A percentile compares a stretch with the other conserved stretches of the same genome.
Evolutionary conservation across 257 asterid species (phyloP).

Genomic region (Fraxinus excelsior): DNA sequence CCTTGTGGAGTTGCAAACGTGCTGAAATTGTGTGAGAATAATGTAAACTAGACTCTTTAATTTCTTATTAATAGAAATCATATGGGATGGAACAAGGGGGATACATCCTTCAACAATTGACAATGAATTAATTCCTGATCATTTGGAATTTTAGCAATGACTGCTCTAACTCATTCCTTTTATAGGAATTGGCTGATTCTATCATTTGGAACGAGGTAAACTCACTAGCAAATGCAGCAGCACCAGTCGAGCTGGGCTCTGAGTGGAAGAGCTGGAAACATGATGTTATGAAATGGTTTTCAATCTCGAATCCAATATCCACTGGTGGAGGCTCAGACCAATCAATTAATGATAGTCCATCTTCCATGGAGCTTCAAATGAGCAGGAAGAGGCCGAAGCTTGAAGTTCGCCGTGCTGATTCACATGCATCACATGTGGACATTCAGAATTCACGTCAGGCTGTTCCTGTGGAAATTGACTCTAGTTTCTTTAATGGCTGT

Average conservation of each 20-base stretch:
- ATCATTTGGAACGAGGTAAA: slow-evolving; percentile 81
- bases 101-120: slow-evolving; percentile 4
- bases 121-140: slow-evolving; percentile 12
- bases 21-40: background rate
- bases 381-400: slow-evolving; percentile 92
- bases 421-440: slow-evolving; percentile 48
- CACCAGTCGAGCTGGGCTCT: slow-evolving; percentile 49
- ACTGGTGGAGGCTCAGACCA: slow-evolving; percentile 47
- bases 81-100: slow-evolving; percentile 7
- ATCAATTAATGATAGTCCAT: slow-evolving; percentile 46
- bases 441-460: slow-evolving; percentile 51
- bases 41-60: slow-evolving; percentile 7
- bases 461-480: slow-evolving; percentile 51
- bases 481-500: slow-evolving; percentile 47
- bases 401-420: slow-evolving; percentile 97
- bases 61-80: slow-evolving; percentile 14
- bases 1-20: slow-evolving; percentile 1
- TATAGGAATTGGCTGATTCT: slow-evolving; percentile 79
- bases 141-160: slow-evolving; percentile 12
- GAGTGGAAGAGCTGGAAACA: slow-evolving; percentile 91
- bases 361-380: slow-evolving; percentile 49
- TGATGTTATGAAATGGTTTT: slow-evolving; percentile 90
- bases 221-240: slow-evolving; percentile 52
- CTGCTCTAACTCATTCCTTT: slow-evolving; percentile 20
- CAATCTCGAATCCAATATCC: slow-evolving; percentile 61